phyloP scores from a whole-genome alignment of 768 basidiomycete genomes.

The Lentinula boryana region DNA sequence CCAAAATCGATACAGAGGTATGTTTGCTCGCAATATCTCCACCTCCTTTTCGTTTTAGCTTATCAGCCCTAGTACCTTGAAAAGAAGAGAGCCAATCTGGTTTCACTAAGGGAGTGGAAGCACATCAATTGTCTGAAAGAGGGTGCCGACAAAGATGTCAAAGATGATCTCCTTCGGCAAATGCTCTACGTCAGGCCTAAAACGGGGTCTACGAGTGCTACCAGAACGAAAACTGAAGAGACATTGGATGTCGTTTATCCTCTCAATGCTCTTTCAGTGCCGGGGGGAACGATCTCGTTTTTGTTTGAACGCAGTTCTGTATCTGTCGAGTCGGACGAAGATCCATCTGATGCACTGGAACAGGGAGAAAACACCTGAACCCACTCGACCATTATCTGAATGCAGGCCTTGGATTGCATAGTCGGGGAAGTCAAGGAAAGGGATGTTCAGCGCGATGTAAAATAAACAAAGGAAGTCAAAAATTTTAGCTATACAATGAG shows the following conservation, averaged over 20 bases:
- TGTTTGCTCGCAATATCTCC: slow-evolving; percentile 9
- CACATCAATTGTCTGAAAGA: slow-evolving; percentile 70
- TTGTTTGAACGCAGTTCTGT: slow-evolving; percentile 56
- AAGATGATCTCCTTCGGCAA: slow-evolving; percentile 59
- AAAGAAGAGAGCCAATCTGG: slow-evolving; percentile 64
- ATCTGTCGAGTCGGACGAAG: slow-evolving; percentile 8
- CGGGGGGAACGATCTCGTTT: slow-evolving; percentile 70
- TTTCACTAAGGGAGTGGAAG: slow-evolving; percentile 75
- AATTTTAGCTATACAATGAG: neutral
- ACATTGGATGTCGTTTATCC: slow-evolving; percentile 38
- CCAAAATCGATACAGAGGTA: slow-evolving; percentile 51
- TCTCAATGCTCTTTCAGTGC: slow-evolving; percentile 31
- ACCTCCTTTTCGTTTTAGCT: neutral
- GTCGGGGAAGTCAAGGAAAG: too few relatives aligned
- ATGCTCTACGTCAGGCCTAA: slow-evolving; percentile 26
- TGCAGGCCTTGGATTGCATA: too few relatives aligned
- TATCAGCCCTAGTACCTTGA: slow-evolving; percentile 38
- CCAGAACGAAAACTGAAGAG: slow-evolving; percentile 13
- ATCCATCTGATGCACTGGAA: neutral
- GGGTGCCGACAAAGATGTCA: slow-evolving; percentile 40
- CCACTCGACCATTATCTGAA: too few relatives aligned
- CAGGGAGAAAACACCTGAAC: neutral
- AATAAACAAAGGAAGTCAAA: neutral
- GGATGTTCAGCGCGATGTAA: neutral
- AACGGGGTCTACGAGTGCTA: neutral